These are phyloP conservation scores for Apiospora hydei DNA, from an alignment of 2,329 filamentous ascomycete species.

Conservation along the genomic window DNA sequence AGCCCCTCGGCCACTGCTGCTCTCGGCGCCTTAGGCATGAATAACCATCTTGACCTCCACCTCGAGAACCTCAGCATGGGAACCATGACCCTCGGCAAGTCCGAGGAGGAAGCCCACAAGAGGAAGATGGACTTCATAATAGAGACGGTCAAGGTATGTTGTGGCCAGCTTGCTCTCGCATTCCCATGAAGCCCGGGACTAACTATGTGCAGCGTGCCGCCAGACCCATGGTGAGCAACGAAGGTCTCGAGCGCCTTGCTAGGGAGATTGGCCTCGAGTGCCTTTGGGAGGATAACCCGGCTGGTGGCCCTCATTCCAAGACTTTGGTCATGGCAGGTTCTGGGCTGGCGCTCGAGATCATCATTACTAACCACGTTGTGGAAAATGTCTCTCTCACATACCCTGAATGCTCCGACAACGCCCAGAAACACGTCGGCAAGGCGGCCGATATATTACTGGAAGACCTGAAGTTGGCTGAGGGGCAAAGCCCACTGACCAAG, in stretches of 20 bases:
- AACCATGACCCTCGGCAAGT: conserved; percentile 50
- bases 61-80: conserved; percentile 60
- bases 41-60: conserved; percentile 57
- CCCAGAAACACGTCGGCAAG: conserved; percentile 65
- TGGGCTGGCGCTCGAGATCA: conserved; percentile 67
- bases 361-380: conserved; percentile 67
- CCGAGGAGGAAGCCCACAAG: conserved; percentile 61
- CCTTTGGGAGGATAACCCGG: conserved; percentile 63
- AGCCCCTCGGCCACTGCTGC: conserved; percentile 70
- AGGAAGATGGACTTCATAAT: conserved; percentile 62
- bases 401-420: conserved; percentile 63
- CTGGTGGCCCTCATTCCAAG: conserved; percentile 56
- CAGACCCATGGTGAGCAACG: conserved; percentile 74
- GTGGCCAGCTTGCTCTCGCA: conserved; percentile 42
- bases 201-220: conserved; percentile 41
- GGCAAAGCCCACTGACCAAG: conserved; percentile 72
- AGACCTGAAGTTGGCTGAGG: conserved; percentile 67
- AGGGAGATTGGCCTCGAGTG: conserved; percentile 71
- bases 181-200: conserved; percentile 22
- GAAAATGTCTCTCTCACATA: conserved; percentile 69
- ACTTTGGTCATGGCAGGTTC: conserved; percentile 69
- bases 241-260: conserved; percentile 75
- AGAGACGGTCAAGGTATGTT: conserved; percentile 55
- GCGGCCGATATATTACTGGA: conserved; percentile 71
- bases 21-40: conserved; percentile 63